Percentiles rank a stretch among this genome's conserved stretches.
Conservation (phyloP, 140 eudicot species). For the Flaveria floridana region DNA sequence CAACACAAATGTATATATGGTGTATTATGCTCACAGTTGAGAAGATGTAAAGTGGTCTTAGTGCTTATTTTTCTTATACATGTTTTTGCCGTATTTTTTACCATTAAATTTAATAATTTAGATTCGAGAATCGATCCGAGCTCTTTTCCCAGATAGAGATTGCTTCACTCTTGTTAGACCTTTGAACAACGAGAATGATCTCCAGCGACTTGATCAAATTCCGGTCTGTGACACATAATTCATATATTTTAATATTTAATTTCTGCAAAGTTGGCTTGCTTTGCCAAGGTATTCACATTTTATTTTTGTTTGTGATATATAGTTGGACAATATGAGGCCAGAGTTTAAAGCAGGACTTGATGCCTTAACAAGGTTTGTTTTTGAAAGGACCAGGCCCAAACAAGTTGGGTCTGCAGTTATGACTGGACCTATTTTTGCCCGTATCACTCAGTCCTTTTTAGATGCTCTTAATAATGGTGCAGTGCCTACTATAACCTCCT, state of each 20-base stretch:
- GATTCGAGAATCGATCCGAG: slow-evolving; percentile 98
- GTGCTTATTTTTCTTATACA: slow-evolving; percentile 19
- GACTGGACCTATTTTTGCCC: slow-evolving; percentile 98
- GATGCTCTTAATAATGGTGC: slow-evolving; percentile 99
- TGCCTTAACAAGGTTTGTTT: slow-evolving; percentile 86
- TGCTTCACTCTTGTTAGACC: slow-evolving; percentile 99
- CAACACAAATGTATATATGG: neutral
- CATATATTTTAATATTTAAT: neutral
- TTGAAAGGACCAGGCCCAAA: slow-evolving; percentile 96
- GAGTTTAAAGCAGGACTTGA: slow-evolving; percentile 90
- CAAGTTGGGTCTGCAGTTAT: slow-evolving; percentile 89
- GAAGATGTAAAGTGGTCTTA: neutral
- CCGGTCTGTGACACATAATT: slow-evolving; percentile 48
- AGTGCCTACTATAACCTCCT: slow-evolving; percentile 94
- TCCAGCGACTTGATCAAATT: slow-evolving; percentile 86
- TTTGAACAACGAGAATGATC: slow-evolving; percentile 76
- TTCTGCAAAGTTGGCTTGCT: slow-evolving; percentile 15
- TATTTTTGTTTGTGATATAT: slow-evolving; percentile 28
- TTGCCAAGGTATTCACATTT: neutral
- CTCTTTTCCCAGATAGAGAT: slow-evolving; percentile 97
- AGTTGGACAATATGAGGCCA: slow-evolving; percentile 87
- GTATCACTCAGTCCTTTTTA: slow-evolving; percentile 87
- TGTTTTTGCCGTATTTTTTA: slow-evolving; percentile 11
- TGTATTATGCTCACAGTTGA: neutral
- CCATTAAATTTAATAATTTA: slow-evolving; percentile 25